Base-by-base conservation (phyloP, 768 basidiomycete genomes). In the Paxillus ammoniavirescens region DNA sequence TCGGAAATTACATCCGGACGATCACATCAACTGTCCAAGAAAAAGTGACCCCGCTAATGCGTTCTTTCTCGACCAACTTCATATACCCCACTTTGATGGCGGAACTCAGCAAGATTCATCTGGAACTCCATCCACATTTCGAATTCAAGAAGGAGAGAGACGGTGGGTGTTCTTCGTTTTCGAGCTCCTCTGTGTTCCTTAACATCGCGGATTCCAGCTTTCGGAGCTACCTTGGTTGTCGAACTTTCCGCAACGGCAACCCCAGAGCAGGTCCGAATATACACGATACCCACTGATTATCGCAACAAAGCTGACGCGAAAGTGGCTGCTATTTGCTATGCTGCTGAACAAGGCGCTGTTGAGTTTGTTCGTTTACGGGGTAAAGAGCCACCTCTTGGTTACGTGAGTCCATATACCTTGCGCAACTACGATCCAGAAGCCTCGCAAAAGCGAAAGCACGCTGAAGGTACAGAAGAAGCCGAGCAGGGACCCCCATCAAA, bases 281-380 rank as follows among this genome's bases (percentile, higher is more conserved):
- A 80, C 63, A 64, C 66, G 0, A 79, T 79, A 8, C 68, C 76
- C 7, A 64, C 71, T 8, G 75, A 81, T 53, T 87, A 85, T 63
- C 73, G 78, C 40, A 78, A 71, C 28, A 84, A 82, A 59, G 72
- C 72, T 14, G 87, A 89, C 56, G 87, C 87, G 5, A 86, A 79
- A 64, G 70, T 75, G 14, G 85, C 82, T 13, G 85, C 80, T 10
- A 70, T 77, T 1, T 74, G 73, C 50, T 66, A 68, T 3, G 87
- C 85, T 3, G 79, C 77, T 14, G 72, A 82, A 56, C 66, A 77
- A 56, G 86, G 87, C 9, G 72, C 75, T 15, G 64, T 88, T 40
- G 84, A 88, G 54, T 76, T 84, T 42, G 63, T 88, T 21, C 78
- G 80, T n/a, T 83, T 81, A 61, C 73, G 66, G 23, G 83, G 83